A percentile compares a stretch with the other conserved stretches of the same genome.
phyloP scores from a whole-genome alignment of 768 basidiomycete species.

The Mycena maculata region DNA sequence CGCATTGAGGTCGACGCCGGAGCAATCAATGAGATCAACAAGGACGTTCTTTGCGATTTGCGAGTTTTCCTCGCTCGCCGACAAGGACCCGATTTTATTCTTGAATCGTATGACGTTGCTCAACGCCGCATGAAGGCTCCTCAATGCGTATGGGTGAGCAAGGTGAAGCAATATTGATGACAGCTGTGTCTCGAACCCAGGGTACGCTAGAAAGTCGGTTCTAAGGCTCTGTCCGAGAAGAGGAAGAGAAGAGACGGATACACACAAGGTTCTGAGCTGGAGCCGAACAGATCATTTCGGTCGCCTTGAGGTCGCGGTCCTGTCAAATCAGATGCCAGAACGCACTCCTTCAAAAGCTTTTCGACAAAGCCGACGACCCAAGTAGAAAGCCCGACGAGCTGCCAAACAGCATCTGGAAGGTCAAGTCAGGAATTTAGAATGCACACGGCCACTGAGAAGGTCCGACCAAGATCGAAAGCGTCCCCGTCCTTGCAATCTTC shows the following conservation, averaged over 20 bases:
- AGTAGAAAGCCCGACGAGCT: constrained; percentile 68
- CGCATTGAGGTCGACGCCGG: constrained; percentile 69
- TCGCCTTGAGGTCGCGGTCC: constrained; percentile 35
- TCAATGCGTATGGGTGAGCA: constrained; percentile 69
- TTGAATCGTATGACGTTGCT: constrained; percentile 71
- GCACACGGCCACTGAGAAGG: constrained; percentile 1
- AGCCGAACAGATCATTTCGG: constrained; percentile 39
- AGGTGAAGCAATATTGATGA: constrained; percentile 67
- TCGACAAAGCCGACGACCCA: constrained; percentile 76
- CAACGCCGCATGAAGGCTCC: constrained; percentile 61
- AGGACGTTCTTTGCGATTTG: constrained; percentile 73
- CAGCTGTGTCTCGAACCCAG: constrained; percentile 24
- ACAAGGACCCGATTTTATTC: constrained; percentile 60
- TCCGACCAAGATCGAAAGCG: constrained; percentile 71
- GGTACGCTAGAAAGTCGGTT: constrained; percentile 11
- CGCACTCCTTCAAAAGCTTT: constrained; percentile 66
- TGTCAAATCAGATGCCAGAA: constrained; percentile 42
- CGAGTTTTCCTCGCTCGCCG: constrained; percentile 69
- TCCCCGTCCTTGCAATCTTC: constrained; percentile 72
- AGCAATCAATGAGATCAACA: constrained; percentile 70
- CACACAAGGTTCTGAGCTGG: constrained; percentile 39
- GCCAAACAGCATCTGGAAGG: constrained; percentile 75
- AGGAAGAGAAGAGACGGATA: background rate
- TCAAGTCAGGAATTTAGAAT: constrained; percentile 8
- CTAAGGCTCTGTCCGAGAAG: constrained; percentile 5